Evolutionary conservation across 2,329 filamentous ascomycete genomes (phyloP).

Genomic region (Penicillium sp.): DNA sequence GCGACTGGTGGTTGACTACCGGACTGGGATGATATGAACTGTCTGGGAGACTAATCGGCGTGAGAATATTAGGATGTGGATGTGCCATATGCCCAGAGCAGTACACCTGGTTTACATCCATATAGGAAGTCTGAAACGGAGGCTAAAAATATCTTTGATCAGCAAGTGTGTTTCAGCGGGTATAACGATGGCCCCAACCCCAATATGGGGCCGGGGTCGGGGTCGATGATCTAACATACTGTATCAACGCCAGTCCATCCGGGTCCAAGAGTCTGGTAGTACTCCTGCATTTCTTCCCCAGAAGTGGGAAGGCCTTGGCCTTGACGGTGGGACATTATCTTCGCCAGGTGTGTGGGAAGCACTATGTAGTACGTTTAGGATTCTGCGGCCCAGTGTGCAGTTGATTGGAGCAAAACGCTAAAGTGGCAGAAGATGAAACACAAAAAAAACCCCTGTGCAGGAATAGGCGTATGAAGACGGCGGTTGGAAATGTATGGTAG

Average conservation of each 20-base stretch:
- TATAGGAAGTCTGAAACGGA: constrained; percentile 24
- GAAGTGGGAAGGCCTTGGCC: constrained; percentile 26
- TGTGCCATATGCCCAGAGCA: constrained; percentile 35
- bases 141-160: constrained; percentile 14
- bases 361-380: constrained; percentile 30
- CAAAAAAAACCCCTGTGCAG: constrained; percentile 22
- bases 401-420: constrained; percentile 26
- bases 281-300: constrained; percentile 33
- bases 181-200: not conserved
- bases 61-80: constrained; percentile 36
- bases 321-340: constrained; percentile 34
- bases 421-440: constrained; percentile 32
- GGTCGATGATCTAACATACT: constrained; percentile 29
- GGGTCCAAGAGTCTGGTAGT: constrained; percentile 31
- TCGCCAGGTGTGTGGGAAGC: constrained; percentile 21
- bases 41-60: constrained; percentile 45
- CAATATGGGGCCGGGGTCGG: constrained; percentile 4
- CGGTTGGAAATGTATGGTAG: constrained; percentile 14
- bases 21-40: constrained; percentile 41
- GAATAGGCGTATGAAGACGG: constrained; percentile 11
- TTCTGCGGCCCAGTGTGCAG: constrained; percentile 4
- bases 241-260: constrained; percentile 35
- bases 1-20: constrained; percentile 41
- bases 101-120: constrained; percentile 36
- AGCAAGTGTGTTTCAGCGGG: constrained; percentile 1